A percentile compares a stretch with the other conserved stretches of the same genome.
phyloP scores from a whole-genome alignment of 2,329 filamentous ascomycete species.

The Leptographium lundbergii region DNA sequence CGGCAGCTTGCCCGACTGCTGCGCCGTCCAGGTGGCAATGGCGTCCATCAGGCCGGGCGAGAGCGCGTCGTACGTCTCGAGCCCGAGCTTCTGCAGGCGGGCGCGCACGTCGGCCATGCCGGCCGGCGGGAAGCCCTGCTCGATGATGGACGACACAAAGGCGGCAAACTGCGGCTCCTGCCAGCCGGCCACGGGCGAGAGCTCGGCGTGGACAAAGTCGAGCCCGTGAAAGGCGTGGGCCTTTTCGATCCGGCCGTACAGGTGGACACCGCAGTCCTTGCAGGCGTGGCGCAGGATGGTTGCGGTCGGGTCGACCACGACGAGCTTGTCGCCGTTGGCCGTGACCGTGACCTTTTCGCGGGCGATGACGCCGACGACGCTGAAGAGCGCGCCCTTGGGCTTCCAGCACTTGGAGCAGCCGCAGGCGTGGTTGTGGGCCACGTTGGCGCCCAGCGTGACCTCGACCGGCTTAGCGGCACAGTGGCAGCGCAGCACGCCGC shows the following conservation, averaged over 20 bases:
- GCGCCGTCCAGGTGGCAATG: slow-evolving; percentile 40
- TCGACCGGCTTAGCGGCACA: slow-evolving; percentile 44
- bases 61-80: slow-evolving; percentile 51
- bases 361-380: slow-evolving; percentile 49
- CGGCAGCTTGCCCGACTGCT: slow-evolving; percentile 26
- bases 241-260: slow-evolving; percentile 52
- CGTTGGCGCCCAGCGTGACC: slow-evolving; percentile 43
- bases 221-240: slow-evolving; percentile 56
- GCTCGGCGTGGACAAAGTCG: slow-evolving; percentile 56
- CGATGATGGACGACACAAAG: slow-evolving; percentile 55
- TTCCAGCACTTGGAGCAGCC: slow-evolving; percentile 66
- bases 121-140: slow-evolving; percentile 48
- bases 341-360: slow-evolving; percentile 40
- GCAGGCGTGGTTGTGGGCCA: slow-evolving; percentile 58
- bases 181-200: slow-evolving; percentile 50
- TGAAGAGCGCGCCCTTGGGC: slow-evolving; percentile 49
- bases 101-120: slow-evolving; percentile 41
- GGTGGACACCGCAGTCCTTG: slow-evolving; percentile 45
- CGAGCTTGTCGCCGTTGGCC: slow-evolving; percentile 44
- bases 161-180: slow-evolving; percentile 60
- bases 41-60: slow-evolving; percentile 51
- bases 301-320: slow-evolving; percentile 40
- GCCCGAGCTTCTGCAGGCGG: slow-evolving; percentile 38
- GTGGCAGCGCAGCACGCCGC: slow-evolving; percentile 50
- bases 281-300: slow-evolving; percentile 50